These are phyloP conservation scores for Limnanthes douglasii DNA, from an alignment of 345 rosid species.

Conservation along the genomic window DNA sequence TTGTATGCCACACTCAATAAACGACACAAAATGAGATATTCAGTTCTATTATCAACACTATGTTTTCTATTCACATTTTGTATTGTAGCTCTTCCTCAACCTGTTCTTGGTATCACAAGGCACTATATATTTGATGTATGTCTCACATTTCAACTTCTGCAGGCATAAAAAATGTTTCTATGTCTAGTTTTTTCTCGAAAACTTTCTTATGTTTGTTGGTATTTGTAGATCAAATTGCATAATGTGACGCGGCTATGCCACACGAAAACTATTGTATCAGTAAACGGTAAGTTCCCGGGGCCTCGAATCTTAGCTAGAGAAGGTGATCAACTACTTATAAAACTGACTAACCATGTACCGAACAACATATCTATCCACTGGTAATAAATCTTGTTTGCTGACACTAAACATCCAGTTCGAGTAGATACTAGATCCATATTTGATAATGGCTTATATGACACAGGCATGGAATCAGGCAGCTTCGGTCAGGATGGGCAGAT, in stretches of 20 bases:
- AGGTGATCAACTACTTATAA: conserved; percentile 19
- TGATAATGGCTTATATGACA: conserved; percentile 10
- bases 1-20: too few species aligned
- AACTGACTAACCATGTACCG: conserved; percentile 17
- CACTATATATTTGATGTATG: conserved; percentile 27
- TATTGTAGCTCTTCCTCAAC: too few species aligned
- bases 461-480: conserved; percentile 30
- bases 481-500: conserved; percentile 30
- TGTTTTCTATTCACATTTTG: too few species aligned
- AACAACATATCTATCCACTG: conserved; percentile 17
- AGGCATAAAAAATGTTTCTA: background rate
- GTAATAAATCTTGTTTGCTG: conserved; percentile 3
- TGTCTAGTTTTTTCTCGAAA: background rate
- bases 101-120: conserved; percentile 21
- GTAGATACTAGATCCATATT: background rate
- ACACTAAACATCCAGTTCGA: background rate
- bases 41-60: too few species aligned
- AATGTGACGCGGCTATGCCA: conserved; percentile 29
- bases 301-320: conserved; percentile 19
- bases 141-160: background rate
- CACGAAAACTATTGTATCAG: conserved; percentile 16
- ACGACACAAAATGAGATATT: too few species aligned
- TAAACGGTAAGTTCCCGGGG: conserved; percentile 18
- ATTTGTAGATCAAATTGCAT: conserved; percentile 20
- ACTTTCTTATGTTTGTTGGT: background rate